A percentile compares a stretch with the other conserved stretches of the same genome.
Evolutionary conservation across 257 asterid genomes (phyloP).

Genomic region (Misopates orontium): DNA sequence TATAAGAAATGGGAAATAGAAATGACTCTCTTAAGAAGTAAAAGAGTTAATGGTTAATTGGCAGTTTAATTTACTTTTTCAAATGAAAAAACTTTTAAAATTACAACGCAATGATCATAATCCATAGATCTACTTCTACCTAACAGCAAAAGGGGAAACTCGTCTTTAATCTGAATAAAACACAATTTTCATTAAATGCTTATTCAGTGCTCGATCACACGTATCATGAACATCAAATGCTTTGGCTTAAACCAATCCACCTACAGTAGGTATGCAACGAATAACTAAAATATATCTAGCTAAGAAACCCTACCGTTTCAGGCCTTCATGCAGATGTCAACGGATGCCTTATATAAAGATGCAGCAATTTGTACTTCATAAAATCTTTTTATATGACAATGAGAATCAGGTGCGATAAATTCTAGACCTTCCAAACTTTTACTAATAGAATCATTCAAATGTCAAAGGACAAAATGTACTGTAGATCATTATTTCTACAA

Average conservation of each 20-base stretch:
- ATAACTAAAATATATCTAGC: not conserved
- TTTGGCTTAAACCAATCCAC: not conserved
- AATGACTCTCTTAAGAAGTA: too few relatives aligned
- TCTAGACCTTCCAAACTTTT: not conserved
- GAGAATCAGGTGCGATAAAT: not conserved
- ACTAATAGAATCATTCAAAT: too few relatives aligned
- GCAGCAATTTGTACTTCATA: too few relatives aligned
- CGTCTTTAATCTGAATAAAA: slow-evolving; percentile 8
- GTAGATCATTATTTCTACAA: not conserved
- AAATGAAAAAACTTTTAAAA: not conserved
- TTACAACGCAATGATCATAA: not conserved
- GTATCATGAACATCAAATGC: not conserved
- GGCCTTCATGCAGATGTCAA: not conserved
- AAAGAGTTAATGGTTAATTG: too few relatives aligned
- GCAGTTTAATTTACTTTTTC: not conserved
- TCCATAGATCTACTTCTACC: slow-evolving; percentile 14
- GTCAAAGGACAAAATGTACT: not conserved
- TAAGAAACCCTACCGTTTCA: not conserved
- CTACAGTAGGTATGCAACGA: not conserved
- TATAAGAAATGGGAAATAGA: slow-evolving; percentile 9
- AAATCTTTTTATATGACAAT: not conserved
- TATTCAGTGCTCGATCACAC: not conserved
- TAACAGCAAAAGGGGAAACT: not conserved
- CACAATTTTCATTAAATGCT: not conserved
- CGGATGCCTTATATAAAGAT: too few relatives aligned